Conservation (phyloP, 2,329 filamentous ascomycete genomes). For the Botrytis aclada region DNA sequence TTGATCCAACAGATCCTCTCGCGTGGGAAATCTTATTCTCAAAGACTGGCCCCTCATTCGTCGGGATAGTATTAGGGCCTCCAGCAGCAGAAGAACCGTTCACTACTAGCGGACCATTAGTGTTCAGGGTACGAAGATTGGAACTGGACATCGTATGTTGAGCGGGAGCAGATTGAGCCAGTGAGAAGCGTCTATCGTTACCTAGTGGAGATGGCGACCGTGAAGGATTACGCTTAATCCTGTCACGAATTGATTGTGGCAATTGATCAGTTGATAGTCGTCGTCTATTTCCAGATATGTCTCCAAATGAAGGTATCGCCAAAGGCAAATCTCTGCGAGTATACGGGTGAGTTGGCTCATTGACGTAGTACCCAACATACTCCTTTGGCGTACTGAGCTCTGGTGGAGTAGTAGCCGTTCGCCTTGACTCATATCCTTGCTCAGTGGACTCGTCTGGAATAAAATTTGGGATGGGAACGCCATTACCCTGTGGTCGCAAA, state of each 20-base stretch:
- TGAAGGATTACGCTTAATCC: slow-evolving; percentile 34
- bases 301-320: slow-evolving; percentile 37
- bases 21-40: slow-evolving; percentile 30
- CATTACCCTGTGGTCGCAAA: slow-evolving; percentile 41
- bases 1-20: slow-evolving; percentile 32
- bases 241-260: slow-evolving; percentile 37
- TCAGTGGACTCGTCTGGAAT: slow-evolving; percentile 49
- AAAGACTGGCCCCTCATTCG: slow-evolving; percentile 29
- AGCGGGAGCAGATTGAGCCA: slow-evolving; percentile 29
- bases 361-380: slow-evolving; percentile 39
- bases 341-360: slow-evolving; percentile 28
- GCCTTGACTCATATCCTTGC: slow-evolving; percentile 23
- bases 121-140: slow-evolving; percentile 33
- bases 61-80: slow-evolving; percentile 2
- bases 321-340: slow-evolving; percentile 29
- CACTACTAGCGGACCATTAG: slow-evolving; percentile 34
- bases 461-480: slow-evolving; percentile 53
- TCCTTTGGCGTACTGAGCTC: slow-evolving; percentile 35
- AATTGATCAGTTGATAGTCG: slow-evolving; percentile 37
- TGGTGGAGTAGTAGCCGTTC: slow-evolving; percentile 28
- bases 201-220: slow-evolving; percentile 39
- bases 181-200: slow-evolving; percentile 36
- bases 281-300: slow-evolving; percentile 31
- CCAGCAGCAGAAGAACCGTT: slow-evolving; percentile 30
- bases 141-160: slow-evolving; percentile 32